Evolutionary conservation across 2,329 filamentous ascomycete species (phyloP), one percentile per base, ranked within the genome.

Genomic region (Dendryphion nanum): DNA sequence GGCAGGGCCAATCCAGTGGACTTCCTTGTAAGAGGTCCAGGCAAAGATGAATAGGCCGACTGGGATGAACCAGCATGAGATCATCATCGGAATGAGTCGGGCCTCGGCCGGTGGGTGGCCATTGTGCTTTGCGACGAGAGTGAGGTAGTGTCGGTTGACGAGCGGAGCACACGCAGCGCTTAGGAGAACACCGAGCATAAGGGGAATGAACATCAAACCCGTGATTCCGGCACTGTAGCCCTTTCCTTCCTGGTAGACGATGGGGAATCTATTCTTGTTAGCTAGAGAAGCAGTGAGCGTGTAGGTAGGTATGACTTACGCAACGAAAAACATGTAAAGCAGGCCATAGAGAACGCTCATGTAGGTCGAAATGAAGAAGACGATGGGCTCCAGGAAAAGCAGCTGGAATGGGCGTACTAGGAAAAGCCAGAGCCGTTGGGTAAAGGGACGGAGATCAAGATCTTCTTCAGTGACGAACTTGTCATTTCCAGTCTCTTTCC

Each of bases 141-240:
- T 76, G 40, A 91, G 66, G 69, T 95, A 95, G 69, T 94, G 84
- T 44, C 78, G 84, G 75, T 95, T 94, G 57, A 95, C 81, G 0
- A 84, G 50, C 0, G 89, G 85, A 1, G 86, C 72, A 63, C 80
- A 86, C 10, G 68, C 55, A 13, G 87, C 85, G 1, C 83, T 85
- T 29, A 69, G 43, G 2, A 91, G 14, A 13, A 93, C 86, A 35
- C 88, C 88, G 14, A 93, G 69, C 6, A 87, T 86, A 31, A 93
- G 64, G 2, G 87, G 87, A 45, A 93, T 89, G 64, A 94, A 94
- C 84, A 93, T 91, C 6, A 94, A 74, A 32, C 88, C 89, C 0
- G 87, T 89, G 18, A 72, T 82, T 23, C 85, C 78, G 18, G 86
- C 76, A 3, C 75, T 80, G 66, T 84, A 95, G 2, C 85, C 85